A percentile compares a stretch with the other conserved stretches of the same genome.
Conservation (phyloP, 202 grass and related monocot species). For the Cymbopogon flexuosus region DNA sequence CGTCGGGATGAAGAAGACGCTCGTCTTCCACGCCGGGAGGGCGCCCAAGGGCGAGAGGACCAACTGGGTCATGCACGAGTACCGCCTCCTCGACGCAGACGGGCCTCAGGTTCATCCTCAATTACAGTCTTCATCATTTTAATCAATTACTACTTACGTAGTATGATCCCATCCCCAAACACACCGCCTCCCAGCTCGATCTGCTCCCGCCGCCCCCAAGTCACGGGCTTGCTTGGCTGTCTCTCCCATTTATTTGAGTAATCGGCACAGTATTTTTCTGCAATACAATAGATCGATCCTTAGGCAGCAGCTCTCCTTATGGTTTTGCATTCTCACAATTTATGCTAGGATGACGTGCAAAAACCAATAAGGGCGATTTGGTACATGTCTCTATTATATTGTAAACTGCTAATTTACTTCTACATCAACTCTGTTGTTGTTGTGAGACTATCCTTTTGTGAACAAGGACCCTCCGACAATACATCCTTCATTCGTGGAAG, state of each 20-base stretch:
- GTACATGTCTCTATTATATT: background rate
- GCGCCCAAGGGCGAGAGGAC: conserved; percentile 70
- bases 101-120: conserved; percentile 28
- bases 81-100: conserved; percentile 50
- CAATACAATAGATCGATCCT: background rate
- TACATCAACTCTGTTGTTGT: background rate
- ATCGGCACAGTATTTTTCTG: background rate
- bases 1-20: conserved; percentile 94
- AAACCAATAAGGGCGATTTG: background rate
- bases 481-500: background rate
- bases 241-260: too few relatives aligned
- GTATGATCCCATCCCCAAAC: background rate
- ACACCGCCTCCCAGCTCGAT: background rate
- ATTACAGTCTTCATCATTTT: background rate
- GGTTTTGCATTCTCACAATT: background rate
- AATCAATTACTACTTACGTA: background rate
- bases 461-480: background rate
- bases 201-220: background rate
- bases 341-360: background rate
- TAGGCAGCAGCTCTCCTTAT: background rate
- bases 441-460: background rate
- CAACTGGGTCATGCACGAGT: conserved; percentile 99
- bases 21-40: conserved; percentile 73
- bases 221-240: background rate
- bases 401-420: background rate